These are phyloP conservation scores for Aurifilum marmelostoma DNA, from an alignment of 2,329 filamentous ascomycete species.

Conservation along the genomic window DNA sequence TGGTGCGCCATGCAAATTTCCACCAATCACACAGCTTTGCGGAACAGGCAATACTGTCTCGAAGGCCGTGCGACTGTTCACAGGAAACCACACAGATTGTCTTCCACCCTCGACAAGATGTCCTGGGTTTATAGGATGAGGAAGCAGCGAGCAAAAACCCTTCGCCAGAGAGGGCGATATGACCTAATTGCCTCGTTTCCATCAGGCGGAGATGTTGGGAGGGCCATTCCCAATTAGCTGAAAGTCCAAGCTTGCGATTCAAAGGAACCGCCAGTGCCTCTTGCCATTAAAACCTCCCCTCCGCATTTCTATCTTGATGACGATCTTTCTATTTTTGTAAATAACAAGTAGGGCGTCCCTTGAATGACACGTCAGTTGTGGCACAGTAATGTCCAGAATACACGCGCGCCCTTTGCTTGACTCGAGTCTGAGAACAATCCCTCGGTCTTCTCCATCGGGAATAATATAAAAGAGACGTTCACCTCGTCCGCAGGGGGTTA, in stretches of 20 bases:
- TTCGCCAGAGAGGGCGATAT: background rate
- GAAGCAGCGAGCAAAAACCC: background rate
- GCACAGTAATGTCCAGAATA: background rate
- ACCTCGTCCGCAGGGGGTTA: background rate
- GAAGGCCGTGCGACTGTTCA: background rate
- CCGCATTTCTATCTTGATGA: background rate
- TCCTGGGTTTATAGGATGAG: background rate
- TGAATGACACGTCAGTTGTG: background rate
- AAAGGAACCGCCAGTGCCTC: background rate
- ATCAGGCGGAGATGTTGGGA: background rate
- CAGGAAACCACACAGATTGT: background rate
- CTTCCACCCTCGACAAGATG: background rate
- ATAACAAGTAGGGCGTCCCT: background rate
- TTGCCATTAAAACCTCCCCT: background rate
- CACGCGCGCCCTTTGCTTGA: constrained; percentile 1
- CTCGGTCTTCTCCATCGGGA: background rate
- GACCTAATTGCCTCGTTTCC: too few relatives aligned
- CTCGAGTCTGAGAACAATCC: background rate
- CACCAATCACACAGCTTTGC: constrained; percentile 5
- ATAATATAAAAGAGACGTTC: background rate
- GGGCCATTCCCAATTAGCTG: background rate
- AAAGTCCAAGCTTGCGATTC: background rate
- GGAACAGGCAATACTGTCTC: too few relatives aligned
- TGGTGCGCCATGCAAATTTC: constrained; percentile 2
- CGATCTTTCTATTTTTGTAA: background rate